Conservation (phyloP, 1,284 basidiomycete genomes). For the Ganoderma leucocontextum region DNA sequence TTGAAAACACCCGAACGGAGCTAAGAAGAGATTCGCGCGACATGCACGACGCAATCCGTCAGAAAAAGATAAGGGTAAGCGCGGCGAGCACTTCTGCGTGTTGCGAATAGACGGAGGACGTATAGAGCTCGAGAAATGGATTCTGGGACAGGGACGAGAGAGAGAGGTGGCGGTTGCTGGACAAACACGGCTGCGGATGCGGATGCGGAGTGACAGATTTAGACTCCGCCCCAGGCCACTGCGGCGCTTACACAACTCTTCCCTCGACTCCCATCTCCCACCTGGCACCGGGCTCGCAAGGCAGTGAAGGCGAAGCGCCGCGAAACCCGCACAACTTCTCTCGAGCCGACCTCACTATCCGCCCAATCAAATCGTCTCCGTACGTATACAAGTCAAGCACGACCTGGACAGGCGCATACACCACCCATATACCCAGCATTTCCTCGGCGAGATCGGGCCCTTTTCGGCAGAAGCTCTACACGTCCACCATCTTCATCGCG, state of each 20-base stretch:
- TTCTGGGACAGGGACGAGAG: not conserved
- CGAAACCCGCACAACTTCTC: not conserved
- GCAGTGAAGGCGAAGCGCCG: constrained; percentile 1
- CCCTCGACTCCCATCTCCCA: not conserved
- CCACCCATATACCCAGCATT: not conserved
- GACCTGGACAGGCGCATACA: not conserved
- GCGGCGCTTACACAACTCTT: constrained; percentile 3
- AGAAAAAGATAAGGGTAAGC: constrained; percentile 17
- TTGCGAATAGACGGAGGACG: not conserved
- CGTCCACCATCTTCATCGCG: not conserved
- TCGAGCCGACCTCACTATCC: not conserved
- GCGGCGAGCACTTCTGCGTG: constrained; percentile 2
- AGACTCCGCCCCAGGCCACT: not conserved
- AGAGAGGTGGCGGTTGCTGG: not conserved
- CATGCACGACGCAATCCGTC: constrained; percentile 26
- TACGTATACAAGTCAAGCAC: not conserved
- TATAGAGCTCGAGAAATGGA: not conserved
- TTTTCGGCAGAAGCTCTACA: constrained; percentile 1
- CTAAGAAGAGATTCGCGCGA: not conserved
- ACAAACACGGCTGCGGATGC: not conserved
- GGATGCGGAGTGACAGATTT: constrained; percentile 3
- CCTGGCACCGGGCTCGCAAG: not conserved
- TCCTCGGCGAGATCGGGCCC: constrained; percentile 1
- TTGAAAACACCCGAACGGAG: not conserved
- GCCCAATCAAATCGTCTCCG: not conserved